Conservation (phyloP, 169 alveolate species). For the Plasmodium fragile region DNA sequence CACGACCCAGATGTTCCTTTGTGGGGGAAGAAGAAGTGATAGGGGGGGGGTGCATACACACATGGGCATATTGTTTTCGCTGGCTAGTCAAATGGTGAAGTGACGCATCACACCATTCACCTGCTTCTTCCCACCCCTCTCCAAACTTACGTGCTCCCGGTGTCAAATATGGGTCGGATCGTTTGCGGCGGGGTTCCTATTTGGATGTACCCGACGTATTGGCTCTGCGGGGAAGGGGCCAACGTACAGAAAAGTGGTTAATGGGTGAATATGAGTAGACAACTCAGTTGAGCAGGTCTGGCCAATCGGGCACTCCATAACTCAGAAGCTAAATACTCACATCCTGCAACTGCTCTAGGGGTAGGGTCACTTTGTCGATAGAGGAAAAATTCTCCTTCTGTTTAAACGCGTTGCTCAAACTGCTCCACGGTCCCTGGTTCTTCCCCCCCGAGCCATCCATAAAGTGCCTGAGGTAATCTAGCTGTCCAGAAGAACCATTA, state of each 20-base stretch:
- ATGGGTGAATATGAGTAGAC: not conserved
- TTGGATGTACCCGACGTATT: constrained; percentile 80
- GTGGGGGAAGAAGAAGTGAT: not conserved
- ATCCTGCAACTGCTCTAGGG: constrained; percentile 59
- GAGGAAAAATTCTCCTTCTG: not conserved
- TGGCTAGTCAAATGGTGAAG: not conserved
- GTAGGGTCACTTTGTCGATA: constrained; percentile 22
- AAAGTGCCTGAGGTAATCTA: not conserved
- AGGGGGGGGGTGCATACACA: not conserved
- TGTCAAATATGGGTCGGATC: constrained; percentile 87
- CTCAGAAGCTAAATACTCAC: not conserved
- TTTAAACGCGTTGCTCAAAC: not conserved
- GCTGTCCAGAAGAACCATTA: not conserved
- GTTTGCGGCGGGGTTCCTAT: constrained; percentile 89
- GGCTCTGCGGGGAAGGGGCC: constrained; percentile 41
- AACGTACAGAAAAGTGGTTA: not conserved
- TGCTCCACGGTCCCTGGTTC: not conserved
- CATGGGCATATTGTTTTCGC: not conserved
- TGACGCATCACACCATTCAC: not conserved
- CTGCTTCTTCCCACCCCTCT: not conserved
- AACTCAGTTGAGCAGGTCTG: not conserved
- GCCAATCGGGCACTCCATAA: not conserved
- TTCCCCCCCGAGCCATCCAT: not conserved
- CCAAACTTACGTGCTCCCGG: constrained; percentile 88
- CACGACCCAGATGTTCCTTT: constrained; percentile 83